A percentile compares a stretch with the other conserved stretches of the same genome.
Evolutionary conservation across 2,329 filamentous ascomycete genomes (phyloP).

Genomic region (Microdochium nivale): DNA sequence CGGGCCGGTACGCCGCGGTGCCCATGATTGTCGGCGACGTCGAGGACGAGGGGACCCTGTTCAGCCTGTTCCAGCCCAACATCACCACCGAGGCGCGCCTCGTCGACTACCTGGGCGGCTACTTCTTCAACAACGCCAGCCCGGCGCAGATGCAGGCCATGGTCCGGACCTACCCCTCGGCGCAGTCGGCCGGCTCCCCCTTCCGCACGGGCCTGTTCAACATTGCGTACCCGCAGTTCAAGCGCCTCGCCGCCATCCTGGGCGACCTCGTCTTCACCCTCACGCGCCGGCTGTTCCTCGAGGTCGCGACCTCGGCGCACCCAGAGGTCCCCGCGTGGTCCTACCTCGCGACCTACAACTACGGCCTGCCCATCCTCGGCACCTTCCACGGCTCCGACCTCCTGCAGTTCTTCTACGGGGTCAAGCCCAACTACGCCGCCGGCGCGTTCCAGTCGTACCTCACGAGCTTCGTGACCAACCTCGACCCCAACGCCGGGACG

Average conservation of each 20-base stretch:
- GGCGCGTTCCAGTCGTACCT: slow-evolving; percentile 59
- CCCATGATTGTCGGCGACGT: slow-evolving; percentile 57
- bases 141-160: slow-evolving; percentile 34
- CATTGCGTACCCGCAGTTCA: slow-evolving; percentile 54
- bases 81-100: slow-evolving; percentile 45
- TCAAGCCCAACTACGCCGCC: slow-evolving; percentile 22
- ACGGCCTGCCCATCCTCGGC: slow-evolving; percentile 51
- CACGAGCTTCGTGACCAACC: slow-evolving; percentile 20
- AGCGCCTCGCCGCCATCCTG: slow-evolving; percentile 52
- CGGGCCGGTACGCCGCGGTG: slow-evolving; percentile 45
- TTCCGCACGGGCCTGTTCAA: slow-evolving; percentile 49
- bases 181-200: slow-evolving; percentile 42
- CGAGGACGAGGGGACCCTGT: slow-evolving; percentile 60
- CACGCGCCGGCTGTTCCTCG: slow-evolving; percentile 29
- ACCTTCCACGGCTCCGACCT: slow-evolving; percentile 55
- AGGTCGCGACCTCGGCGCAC: background rate
- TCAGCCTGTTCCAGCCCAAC: slow-evolving; percentile 49
- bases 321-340: slow-evolving; percentile 46
- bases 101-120: slow-evolving; percentile 38
- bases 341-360: slow-evolving; percentile 51
- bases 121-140: slow-evolving; percentile 41
- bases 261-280: slow-evolving; percentile 57
- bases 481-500: background rate
- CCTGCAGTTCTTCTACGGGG: slow-evolving; percentile 43
- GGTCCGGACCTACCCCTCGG: slow-evolving; percentile 44